Conservation (phyloP, 2,329 filamentous ascomycete species). For the Aureobasidium sp. region DNA sequence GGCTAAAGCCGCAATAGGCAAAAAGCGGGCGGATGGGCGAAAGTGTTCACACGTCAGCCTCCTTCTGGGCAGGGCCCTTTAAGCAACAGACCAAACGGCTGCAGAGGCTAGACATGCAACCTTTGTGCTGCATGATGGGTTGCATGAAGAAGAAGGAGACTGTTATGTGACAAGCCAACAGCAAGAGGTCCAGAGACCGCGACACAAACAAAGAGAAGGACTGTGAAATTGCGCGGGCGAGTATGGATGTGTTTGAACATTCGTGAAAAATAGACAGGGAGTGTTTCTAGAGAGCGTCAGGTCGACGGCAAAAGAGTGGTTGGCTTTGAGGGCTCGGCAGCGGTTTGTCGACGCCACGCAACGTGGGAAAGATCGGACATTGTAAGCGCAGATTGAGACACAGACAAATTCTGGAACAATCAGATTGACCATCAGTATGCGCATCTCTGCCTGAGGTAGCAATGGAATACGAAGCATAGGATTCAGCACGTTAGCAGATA, state of each 20-base stretch:
- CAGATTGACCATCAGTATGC: background rate
- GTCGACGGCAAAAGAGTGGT: background rate
- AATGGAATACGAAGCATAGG: background rate
- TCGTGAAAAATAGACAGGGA: background rate
- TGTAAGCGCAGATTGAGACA: background rate
- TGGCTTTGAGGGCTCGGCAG: background rate
- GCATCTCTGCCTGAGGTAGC: background rate
- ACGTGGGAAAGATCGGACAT: background rate
- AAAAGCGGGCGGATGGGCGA: background rate
- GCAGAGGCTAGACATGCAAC: background rate
- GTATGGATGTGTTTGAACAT: background rate
- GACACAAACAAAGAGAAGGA: too few species aligned
- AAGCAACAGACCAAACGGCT: background rate
- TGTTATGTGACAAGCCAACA: too few species aligned
- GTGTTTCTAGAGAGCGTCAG: conserved; percentile 5
- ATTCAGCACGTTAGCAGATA: background rate
- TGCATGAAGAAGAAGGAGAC: background rate
- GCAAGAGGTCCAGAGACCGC: too few species aligned
- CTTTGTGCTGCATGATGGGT: background rate
- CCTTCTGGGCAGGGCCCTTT: conserved; percentile 2
- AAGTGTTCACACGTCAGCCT: conserved; percentile 14
- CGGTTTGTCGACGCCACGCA: conserved; percentile 4
- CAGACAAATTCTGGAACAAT: background rate
- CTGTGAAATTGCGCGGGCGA: background rate
- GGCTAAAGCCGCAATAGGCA: conserved; percentile 8